A percentile compares a stretch with the other conserved stretches of the same genome.
phyloP scores from a whole-genome alignment of 2,329 filamentous ascomycete species.

The Phoma sp. region DNA sequence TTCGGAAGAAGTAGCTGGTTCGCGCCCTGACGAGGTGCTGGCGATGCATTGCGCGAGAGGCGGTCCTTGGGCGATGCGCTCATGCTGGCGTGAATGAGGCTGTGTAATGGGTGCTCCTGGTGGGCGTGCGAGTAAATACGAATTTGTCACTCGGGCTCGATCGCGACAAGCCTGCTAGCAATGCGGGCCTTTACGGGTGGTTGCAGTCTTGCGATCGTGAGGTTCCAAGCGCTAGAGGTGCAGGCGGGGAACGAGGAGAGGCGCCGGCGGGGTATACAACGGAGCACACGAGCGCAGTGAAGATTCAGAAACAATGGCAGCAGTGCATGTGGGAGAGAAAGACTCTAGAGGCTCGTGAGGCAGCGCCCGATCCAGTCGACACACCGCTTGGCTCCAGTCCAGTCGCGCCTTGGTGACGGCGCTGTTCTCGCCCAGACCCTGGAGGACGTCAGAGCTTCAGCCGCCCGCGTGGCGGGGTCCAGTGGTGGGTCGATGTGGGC shows the following conservation, averaged over 20 bases:
- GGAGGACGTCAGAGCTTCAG: constrained; percentile 9
- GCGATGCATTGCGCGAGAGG: constrained; percentile 33
- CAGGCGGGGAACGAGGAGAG: constrained; percentile 32
- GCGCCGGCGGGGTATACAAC: constrained; percentile 9
- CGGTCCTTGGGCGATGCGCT: constrained; percentile 41
- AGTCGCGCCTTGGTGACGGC: constrained; percentile 15
- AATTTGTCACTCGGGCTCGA: constrained; percentile 11
- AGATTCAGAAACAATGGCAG: background rate
- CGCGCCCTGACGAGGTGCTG: constrained; percentile 29
- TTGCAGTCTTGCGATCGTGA: constrained; percentile 26
- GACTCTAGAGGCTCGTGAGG: constrained; percentile 2
- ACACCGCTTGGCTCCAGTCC: constrained; percentile 30
- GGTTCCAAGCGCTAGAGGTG: constrained; percentile 28
- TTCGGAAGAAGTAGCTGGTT: constrained; percentile 37
- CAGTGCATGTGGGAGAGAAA: background rate
- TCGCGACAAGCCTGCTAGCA: constrained; percentile 30
- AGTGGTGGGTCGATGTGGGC: background rate
- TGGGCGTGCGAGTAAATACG: constrained; percentile 21
- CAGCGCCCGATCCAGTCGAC: constrained; percentile 23
- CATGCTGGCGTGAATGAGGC: constrained; percentile 26
- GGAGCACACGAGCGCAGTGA: constrained; percentile 3
- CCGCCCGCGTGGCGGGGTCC: constrained; percentile 8
- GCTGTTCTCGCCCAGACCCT: constrained; percentile 3
- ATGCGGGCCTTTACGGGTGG: constrained; percentile 36
- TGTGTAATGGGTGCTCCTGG: constrained; percentile 20